Percentiles rank a stretch among this genome's conserved stretches.
Conservation (phyloP, 495 filamentous ascomycete species). For the Jackrogersella minutella region DNA sequence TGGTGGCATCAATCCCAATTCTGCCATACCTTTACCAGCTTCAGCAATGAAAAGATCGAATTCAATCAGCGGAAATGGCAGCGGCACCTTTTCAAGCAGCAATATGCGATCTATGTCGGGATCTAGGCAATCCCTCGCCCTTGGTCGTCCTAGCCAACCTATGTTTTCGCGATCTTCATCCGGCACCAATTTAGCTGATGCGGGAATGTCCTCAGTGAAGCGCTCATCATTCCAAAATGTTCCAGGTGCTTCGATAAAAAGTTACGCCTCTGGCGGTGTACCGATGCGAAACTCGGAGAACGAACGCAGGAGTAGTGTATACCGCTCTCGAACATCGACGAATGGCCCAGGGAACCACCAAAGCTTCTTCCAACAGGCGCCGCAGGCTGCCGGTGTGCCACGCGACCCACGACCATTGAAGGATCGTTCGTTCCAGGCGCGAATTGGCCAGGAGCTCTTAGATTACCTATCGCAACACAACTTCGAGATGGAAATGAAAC, state of each 20-base stretch:
- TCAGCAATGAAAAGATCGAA: constrained; percentile 96
- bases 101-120: constrained; percentile 81
- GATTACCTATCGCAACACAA: constrained; percentile 91
- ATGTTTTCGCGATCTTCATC: constrained; percentile 85
- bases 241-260: constrained; percentile 64
- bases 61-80: constrained; percentile 72
- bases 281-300: constrained; percentile 56
- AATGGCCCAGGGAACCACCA: constrained; percentile 69
- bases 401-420: constrained; percentile 89
- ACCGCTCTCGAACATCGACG: constrained; percentile 68
- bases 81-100: constrained; percentile 69
- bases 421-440: constrained; percentile 78
- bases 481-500: constrained; percentile 97
- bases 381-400: constrained; percentile 77
- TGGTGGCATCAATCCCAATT: constrained; percentile 77
- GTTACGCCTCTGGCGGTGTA: constrained; percentile 55
- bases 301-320: constrained; percentile 87
- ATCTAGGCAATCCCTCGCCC: constrained; percentile 83
- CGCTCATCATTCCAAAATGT: constrained; percentile 83
- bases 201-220: constrained; percentile 84
- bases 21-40: constrained; percentile 84
- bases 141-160: constrained; percentile 80
- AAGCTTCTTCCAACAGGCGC: constrained; percentile 90
- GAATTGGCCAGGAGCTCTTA: constrained; percentile 86
- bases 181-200: constrained; percentile 74